Percentiles rank a stretch among this genome's conserved stretches.
Conservation (phyloP, 1,284 basidiomycete species). For the Xerocomus amazonicus region DNA sequence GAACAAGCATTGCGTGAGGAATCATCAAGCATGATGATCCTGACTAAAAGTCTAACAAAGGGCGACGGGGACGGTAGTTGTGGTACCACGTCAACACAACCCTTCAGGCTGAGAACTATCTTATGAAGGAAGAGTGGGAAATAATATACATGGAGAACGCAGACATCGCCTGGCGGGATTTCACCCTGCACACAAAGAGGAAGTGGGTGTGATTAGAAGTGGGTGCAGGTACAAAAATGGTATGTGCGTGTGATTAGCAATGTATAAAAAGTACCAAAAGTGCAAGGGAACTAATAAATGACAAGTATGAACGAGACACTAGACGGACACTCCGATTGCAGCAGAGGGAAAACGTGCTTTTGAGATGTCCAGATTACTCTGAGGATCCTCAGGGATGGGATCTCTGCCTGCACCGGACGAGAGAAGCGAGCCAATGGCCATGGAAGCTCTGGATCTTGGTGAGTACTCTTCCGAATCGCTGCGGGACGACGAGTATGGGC, state of each 20-base stretch:
- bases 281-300: slow-evolving; percentile 20
- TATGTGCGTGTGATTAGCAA: slow-evolving; percentile 22
- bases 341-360: slow-evolving; percentile 24
- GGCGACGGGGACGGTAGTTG: neutral
- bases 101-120: slow-evolving; percentile 9
- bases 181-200: neutral
- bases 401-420: slow-evolving; percentile 30
- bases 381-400: slow-evolving; percentile 22
- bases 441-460: slow-evolving; percentile 32
- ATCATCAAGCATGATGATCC: slow-evolving; percentile 15
- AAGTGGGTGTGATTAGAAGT: slow-evolving; percentile 20
- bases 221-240: slow-evolving; percentile 17
- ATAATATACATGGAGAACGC: slow-evolving; percentile 10
- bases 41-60: slow-evolving; percentile 30
- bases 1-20: slow-evolving; percentile 8
- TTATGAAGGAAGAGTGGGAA: slow-evolving; percentile 2
- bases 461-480: slow-evolving; percentile 36
- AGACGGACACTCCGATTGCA: slow-evolving; percentile 21
- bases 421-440: slow-evolving; percentile 34
- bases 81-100: slow-evolving; percentile 16
- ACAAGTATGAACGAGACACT: slow-evolving; percentile 9
- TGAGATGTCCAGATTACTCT: slow-evolving; percentile 21
- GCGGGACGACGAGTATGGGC: slow-evolving; percentile 35
- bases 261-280: slow-evolving; percentile 27
- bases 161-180: neutral